phyloP scores from a whole-genome alignment of 1,284 basidiomycete species.

The Pascua sp. region DNA sequence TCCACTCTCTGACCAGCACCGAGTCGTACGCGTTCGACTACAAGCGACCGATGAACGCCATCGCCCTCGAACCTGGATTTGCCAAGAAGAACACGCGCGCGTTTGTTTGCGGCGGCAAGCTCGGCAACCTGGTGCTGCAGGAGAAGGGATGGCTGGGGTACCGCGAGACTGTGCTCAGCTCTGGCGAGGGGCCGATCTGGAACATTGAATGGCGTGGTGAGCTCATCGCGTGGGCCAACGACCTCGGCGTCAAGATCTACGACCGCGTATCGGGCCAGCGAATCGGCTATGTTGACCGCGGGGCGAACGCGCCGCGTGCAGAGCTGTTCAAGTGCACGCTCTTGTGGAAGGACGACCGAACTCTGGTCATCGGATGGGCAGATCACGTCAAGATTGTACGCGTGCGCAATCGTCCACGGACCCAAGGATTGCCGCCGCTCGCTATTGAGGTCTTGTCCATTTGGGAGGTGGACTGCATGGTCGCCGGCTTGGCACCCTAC shows the following conservation, averaged over 20 bases:
- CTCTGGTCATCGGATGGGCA: conserved; percentile 90
- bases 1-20: conserved; percentile 75
- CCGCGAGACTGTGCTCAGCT: conserved; percentile 80
- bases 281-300: conserved; percentile 83
- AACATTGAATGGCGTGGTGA: conserved; percentile 78
- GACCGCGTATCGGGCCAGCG: conserved; percentile 74
- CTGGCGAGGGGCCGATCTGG: conserved; percentile 94
- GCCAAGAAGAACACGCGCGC: conserved; percentile 74
- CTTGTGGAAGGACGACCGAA: conserved; percentile 85
- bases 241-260: conserved; percentile 89
- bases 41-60: conserved; percentile 84
- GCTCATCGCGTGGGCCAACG: conserved; percentile 95
- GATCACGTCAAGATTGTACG: conserved; percentile 89
- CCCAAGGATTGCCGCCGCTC: conserved; percentile 27
- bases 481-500: conserved; percentile 83
- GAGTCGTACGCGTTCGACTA: conserved; percentile 88
- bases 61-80: conserved; percentile 89
- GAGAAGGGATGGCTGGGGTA: conserved; percentile 98
- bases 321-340: conserved; percentile 91
- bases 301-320: conserved; percentile 73
- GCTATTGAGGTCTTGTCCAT: conserved; percentile 81
- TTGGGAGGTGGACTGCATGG: conserved; percentile 93
- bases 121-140: conserved; percentile 75
- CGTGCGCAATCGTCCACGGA: conserved; percentile 58
- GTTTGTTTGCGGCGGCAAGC: conserved; percentile 90